Conservation (phyloP, 768 basidiomycete genomes). For the Podaxis sp. region DNA sequence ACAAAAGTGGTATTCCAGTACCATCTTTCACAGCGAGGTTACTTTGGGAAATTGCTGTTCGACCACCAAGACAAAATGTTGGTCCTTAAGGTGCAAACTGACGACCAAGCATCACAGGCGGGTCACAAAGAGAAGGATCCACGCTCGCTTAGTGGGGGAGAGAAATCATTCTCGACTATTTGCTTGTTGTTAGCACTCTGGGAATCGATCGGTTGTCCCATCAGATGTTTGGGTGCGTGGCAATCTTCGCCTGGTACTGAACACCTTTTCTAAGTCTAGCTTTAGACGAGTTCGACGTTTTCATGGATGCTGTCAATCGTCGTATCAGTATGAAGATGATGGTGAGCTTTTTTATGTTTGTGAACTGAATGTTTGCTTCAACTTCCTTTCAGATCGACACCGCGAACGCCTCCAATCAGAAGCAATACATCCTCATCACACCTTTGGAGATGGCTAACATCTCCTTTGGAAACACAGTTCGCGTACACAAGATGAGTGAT, state of each 20-base stretch:
- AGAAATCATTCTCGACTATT: constrained; percentile 96
- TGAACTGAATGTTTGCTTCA: not conserved
- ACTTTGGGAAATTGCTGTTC: constrained; percentile 87
- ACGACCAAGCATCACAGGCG: constrained; percentile 67
- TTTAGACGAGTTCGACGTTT: constrained; percentile 95
- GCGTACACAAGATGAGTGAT: constrained; percentile 76
- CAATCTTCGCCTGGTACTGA: not conserved
- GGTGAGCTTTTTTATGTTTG: constrained; percentile 41
- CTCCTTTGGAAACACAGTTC: constrained; percentile 63
- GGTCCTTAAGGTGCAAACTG: constrained; percentile 78
- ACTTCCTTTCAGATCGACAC: constrained; percentile 68
- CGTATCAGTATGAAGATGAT: constrained; percentile 95
- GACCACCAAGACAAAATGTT: constrained; percentile 70
- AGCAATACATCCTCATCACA: constrained; percentile 94
- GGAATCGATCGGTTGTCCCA: constrained; percentile 93
- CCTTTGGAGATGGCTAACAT: constrained; percentile 90
- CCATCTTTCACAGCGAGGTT: constrained; percentile 83
- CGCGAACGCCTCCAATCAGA: constrained; percentile 82
- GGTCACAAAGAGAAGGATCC: constrained; percentile 77
- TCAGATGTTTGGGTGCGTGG: constrained; percentile 80
- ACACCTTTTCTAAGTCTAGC: constrained; percentile 3
- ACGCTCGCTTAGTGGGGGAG: constrained; percentile 86
- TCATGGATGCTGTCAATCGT: constrained; percentile 94
- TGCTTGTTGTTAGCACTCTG: constrained; percentile 92
- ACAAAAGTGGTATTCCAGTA: constrained; percentile 82